Evolutionary conservation across 2,329 filamentous ascomycete species (phyloP).

Genomic region (Phialemoniopsis sp.): DNA sequence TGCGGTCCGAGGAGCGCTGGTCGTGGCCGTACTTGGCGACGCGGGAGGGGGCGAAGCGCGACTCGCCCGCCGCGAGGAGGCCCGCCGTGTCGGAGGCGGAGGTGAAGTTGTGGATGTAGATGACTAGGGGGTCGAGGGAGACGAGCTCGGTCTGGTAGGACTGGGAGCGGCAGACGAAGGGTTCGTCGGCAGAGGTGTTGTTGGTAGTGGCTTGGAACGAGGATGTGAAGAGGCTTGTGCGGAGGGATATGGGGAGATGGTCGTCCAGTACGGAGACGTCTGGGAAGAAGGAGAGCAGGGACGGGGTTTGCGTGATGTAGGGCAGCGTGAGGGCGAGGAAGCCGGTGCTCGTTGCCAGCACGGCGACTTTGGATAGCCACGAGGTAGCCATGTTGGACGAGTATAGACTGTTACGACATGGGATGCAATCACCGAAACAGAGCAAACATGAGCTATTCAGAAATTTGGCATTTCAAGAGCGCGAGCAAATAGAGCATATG

Average conservation of each 20-base stretch:
- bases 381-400: slow-evolving; percentile 4
- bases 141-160: slow-evolving; percentile 33
- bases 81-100: slow-evolving; percentile 24
- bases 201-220: background rate
- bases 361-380: slow-evolving; percentile 8
- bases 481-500: too few species aligned
- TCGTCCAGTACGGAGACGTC: slow-evolving; percentile 13
- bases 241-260: slow-evolving; percentile 11
- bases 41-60: slow-evolving; percentile 27
- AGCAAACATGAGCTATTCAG: too few species aligned
- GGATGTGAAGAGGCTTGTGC: slow-evolving; percentile 1
- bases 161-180: slow-evolving; percentile 22
- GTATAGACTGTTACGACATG: background rate
- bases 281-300: slow-evolving; percentile 14
- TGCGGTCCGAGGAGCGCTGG: slow-evolving; percentile 27
- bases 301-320: slow-evolving; percentile 8
- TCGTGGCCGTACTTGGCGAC: slow-evolving; percentile 28
- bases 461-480: too few species aligned
- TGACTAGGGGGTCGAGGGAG: slow-evolving; percentile 34
- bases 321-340: slow-evolving; percentile 14
- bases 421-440: too few species aligned
- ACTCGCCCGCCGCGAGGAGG: slow-evolving; percentile 27
- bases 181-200: background rate
- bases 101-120: slow-evolving; percentile 37
- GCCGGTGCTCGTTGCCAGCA: slow-evolving; percentile 11